phyloP scores from a whole-genome alignment of 2,329 filamentous ascomycete species.

The Amylocarpus encephaloides region DNA sequence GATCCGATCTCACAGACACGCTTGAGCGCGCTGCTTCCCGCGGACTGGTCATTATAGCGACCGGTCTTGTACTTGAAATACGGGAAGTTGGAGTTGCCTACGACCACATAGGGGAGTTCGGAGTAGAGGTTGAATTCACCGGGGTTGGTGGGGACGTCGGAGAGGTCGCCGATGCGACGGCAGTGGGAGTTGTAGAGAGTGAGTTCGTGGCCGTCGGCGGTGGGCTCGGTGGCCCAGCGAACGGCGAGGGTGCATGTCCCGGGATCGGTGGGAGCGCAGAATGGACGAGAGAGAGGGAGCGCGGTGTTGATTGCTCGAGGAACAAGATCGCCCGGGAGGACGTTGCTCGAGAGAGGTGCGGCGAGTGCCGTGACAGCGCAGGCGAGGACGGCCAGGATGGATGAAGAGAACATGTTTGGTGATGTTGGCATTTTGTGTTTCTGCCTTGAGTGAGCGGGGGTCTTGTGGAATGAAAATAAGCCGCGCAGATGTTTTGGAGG shows the following conservation, averaged over 20 bases:
- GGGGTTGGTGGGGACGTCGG: not conserved
- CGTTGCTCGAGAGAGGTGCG: not conserved
- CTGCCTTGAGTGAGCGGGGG: no score
- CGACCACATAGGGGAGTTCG: not conserved
- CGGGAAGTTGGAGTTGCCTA: not conserved
- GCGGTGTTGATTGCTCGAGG: not conserved
- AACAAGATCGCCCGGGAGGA: not conserved
- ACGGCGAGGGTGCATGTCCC: slow-evolving; percentile 2
- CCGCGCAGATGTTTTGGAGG: no score
- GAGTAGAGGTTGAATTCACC: not conserved
- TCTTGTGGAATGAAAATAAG: no score
- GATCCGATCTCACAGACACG: not conserved
- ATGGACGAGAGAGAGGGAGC: not conserved
- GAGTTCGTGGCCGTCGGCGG: not conserved
- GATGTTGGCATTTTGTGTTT: no score
- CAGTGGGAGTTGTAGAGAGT: slow-evolving; percentile 2
- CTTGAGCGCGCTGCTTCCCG: not conserved
- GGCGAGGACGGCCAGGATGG: no score
- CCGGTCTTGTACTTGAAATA: not conserved
- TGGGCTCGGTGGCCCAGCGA: not conserved
- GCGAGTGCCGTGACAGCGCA: not conserved
- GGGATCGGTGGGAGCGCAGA: not conserved
- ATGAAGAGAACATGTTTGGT: no score
- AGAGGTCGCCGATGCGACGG: slow-evolving; percentile 2
- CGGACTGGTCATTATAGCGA: slow-evolving; percentile 1